A percentile compares a stretch with the other conserved stretches of the same genome.
phyloP scores from a whole-genome alignment of 139 green algal species.

The Chlorella sorokiniana region DNA sequence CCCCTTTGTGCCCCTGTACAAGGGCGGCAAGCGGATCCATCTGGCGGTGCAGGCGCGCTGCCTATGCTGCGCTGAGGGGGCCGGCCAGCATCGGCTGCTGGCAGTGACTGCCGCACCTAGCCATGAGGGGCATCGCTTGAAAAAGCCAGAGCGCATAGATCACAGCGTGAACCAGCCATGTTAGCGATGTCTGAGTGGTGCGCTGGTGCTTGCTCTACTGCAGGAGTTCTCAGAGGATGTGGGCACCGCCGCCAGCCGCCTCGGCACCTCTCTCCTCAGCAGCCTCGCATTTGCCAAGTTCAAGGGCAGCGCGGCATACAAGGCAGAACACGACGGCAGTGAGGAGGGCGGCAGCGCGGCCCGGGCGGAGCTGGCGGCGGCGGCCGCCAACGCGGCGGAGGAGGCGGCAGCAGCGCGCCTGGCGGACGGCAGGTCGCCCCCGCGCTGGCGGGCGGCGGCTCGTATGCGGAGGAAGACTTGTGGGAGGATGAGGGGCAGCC shows the following conservation, averaged over 20 bases:
- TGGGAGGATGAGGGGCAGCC: background rate
- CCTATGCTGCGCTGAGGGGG: background rate
- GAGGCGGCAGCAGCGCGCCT: background rate
- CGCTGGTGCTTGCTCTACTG: background rate
- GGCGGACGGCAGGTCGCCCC: background rate
- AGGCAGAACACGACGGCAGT: background rate
- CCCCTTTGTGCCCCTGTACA: constrained; percentile 25
- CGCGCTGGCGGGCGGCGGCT: background rate
- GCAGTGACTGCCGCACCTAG: background rate
- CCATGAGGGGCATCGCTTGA: background rate
- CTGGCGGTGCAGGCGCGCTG: constrained; percentile 41
- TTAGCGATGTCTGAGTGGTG: background rate
- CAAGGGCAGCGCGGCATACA: background rate
- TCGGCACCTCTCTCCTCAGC: constrained; percentile 31
- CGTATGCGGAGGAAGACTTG: background rate
- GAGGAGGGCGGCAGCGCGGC: background rate
- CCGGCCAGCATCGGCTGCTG: background rate
- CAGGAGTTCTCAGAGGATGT: constrained; percentile 53
- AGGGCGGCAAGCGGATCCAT: constrained; percentile 62
- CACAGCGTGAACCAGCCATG: background rate
- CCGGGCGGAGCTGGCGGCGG: background rate
- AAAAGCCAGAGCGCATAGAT: background rate
- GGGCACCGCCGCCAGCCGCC: constrained; percentile 39
- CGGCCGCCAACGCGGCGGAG: background rate
- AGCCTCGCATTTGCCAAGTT: constrained; percentile 32